A percentile compares a stretch with the other conserved stretches of the same genome.
phyloP scores from a whole-genome alignment of 805 yeast genomes.

The Lipomyces sp. region DNA sequence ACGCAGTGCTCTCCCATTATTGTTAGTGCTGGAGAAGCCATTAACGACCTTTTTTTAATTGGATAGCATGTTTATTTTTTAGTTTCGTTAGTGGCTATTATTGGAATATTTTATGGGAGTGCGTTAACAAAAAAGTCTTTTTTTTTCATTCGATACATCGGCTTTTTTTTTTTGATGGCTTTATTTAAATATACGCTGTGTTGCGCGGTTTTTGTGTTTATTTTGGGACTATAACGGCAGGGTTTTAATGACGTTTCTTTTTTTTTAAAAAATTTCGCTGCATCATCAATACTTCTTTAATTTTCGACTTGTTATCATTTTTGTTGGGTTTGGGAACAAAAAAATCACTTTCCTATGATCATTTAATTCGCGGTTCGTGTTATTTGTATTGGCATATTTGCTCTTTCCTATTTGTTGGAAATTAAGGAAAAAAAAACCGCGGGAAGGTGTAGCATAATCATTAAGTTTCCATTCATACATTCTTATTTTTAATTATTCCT shows the following conservation, averaged over 20 bases:
- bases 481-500: not conserved
- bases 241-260: not conserved
- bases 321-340: conserved; percentile 6
- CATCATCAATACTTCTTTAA: conserved; percentile 2
- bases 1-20: not conserved
- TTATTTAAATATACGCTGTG: not conserved
- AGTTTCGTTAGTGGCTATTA: not conserved
- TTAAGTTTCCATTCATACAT: not conserved
- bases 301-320: not conserved
- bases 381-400: not conserved
- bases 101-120: not conserved
- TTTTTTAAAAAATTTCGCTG: not conserved
- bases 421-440: too few species aligned
- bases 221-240: not conserved
- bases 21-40: not conserved
- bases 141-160: not conserved
- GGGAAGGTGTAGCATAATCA: not conserved
- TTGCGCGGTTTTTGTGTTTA: conserved; percentile 2
- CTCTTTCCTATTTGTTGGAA: not conserved
- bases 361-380: not conserved
- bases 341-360: not conserved
- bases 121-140: not conserved
- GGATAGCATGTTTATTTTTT: not conserved
- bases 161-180: not conserved
- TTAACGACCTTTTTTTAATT: conserved; percentile 4